A percentile compares a stretch with the other conserved stretches of the same genome.
Conservation (phyloP, 2,329 filamentous ascomycete genomes). For the Dactylellina parvicollis region DNA sequence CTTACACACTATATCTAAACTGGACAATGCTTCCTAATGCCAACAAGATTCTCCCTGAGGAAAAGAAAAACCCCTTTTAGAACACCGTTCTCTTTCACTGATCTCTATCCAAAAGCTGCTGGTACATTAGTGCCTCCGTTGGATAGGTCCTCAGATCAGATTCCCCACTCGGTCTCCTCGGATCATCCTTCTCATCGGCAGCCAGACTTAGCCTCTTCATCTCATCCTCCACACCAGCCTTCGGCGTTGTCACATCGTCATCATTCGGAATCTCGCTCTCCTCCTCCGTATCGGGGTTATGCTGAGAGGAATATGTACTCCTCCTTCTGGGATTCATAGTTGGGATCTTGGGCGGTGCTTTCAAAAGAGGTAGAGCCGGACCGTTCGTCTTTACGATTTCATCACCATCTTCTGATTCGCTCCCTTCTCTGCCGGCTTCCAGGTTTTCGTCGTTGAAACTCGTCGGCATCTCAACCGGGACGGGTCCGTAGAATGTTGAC, state of each 20-base stretch:
- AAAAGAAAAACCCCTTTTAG: neutral
- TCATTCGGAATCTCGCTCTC: neutral
- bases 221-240: conserved; percentile 31
- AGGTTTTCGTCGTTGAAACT: conserved; percentile 20
- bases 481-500: conserved; percentile 40
- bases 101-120: conserved; percentile 39
- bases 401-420: neutral
- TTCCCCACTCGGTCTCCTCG: conserved; percentile 16
- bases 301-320: conserved; percentile 37
- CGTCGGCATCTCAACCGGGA: conserved; percentile 49
- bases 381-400: neutral
- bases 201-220: conserved; percentile 40
- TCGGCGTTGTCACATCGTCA: conserved; percentile 44
- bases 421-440: neutral
- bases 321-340: conserved; percentile 45
- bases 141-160: conserved; percentile 40
- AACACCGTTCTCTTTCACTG: too few relatives aligned
- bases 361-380: neutral
- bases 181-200: neutral
- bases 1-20: neutral
- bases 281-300: conserved; percentile 5
- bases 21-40: neutral
- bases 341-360: conserved; percentile 33
- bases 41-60: neutral
- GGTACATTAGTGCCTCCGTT: conserved; percentile 50